Percentiles rank a stretch among this genome's conserved stretches.
phyloP scores from a whole-genome alignment of 495 filamentous ascomycete genomes.

The Podospora conica region DNA sequence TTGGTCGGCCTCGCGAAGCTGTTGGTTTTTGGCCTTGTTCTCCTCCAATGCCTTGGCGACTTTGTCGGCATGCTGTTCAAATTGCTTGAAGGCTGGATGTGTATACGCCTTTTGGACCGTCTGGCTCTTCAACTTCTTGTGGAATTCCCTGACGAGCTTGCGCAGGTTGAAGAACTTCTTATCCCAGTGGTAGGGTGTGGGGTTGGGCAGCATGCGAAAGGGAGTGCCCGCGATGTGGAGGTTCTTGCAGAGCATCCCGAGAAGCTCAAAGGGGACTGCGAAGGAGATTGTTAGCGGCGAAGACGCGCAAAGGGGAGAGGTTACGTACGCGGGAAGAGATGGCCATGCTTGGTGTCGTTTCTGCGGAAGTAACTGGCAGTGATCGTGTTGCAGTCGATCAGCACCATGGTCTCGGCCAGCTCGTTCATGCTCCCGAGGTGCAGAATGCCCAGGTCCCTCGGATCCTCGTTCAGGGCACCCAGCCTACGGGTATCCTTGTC shows the following conservation, averaged over 20 bases:
- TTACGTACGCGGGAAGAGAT: constrained; percentile 44
- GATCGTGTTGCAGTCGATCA: constrained; percentile 38
- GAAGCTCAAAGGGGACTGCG: constrained; percentile 45
- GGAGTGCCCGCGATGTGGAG: constrained; percentile 35
- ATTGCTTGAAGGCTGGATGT: background rate
- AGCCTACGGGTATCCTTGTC: constrained; percentile 30
- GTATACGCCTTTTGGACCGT: background rate
- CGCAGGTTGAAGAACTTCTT: constrained; percentile 35
- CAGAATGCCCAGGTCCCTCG: constrained; percentile 29
- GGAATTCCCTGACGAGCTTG: constrained; percentile 29
- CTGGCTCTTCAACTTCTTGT: constrained; percentile 16
- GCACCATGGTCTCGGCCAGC: constrained; percentile 39
- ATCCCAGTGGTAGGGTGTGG: constrained; percentile 42
- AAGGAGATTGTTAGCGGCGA: constrained; percentile 8
- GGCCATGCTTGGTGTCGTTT: constrained; percentile 28
- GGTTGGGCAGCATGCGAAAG: constrained; percentile 46
- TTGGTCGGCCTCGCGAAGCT: constrained; percentile 9
- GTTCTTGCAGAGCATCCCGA: constrained; percentile 46
- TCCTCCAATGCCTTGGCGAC: constrained; percentile 7
- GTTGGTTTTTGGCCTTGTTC: background rate
- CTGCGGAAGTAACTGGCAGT: constrained; percentile 35
- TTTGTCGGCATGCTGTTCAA: constrained; percentile 4
- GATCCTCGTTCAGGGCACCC: constrained; percentile 32
- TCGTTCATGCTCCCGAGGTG: constrained; percentile 35
- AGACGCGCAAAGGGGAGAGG: background rate